A percentile compares a stretch with the other conserved stretches of the same genome.
Evolutionary conservation across 306 rosid species (phyloP).

Genomic region (Glycyrrhiza uralensis): DNA sequence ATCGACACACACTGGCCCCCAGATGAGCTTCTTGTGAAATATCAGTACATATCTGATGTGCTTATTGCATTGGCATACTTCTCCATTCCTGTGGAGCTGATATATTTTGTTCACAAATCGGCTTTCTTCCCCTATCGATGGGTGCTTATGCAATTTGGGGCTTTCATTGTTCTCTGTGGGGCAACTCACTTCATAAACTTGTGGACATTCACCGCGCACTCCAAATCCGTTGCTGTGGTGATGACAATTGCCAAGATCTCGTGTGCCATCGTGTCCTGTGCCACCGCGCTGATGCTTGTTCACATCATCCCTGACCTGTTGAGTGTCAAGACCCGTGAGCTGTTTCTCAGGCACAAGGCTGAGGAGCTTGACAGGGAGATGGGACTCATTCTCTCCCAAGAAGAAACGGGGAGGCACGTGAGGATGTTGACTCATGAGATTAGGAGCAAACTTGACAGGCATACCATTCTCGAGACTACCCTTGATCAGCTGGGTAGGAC

Average conservation of each 20-base stretch:
- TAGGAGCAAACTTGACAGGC: constrained; percentile 82
- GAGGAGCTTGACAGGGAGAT: constrained; percentile 93
- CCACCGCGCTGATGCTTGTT: constrained; percentile 90
- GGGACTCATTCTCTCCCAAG: constrained; percentile 89
- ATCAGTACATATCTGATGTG: constrained; percentile 86
- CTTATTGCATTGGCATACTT: constrained; percentile 87
- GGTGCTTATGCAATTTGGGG: constrained; percentile 98
- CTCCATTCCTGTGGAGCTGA: constrained; percentile 90
- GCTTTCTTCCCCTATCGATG: constrained; percentile 90
- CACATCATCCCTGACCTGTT: constrained; percentile 88
- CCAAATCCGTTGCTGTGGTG: constrained; percentile 73
- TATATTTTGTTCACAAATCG: constrained; percentile 86
- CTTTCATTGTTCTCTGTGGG: constrained; percentile 93
- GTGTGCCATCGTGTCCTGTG: constrained; percentile 87
- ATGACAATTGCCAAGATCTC: constrained; percentile 77
- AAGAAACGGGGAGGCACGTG: constrained; percentile 92
- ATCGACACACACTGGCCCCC: constrained; percentile 73
- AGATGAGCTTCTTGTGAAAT: constrained; percentile 89
- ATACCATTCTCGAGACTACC: constrained; percentile 85
- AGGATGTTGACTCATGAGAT: constrained; percentile 98
- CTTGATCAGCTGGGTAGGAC: constrained; percentile 93
- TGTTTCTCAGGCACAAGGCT: constrained; percentile 68
- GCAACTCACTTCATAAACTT: constrained; percentile 86
- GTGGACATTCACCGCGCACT: constrained; percentile 83
- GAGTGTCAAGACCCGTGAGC: constrained; percentile 83